Base-by-base conservation (phyloP, 202 grass and related monocot genomes). In the Elaeis oleifera region DNA sequence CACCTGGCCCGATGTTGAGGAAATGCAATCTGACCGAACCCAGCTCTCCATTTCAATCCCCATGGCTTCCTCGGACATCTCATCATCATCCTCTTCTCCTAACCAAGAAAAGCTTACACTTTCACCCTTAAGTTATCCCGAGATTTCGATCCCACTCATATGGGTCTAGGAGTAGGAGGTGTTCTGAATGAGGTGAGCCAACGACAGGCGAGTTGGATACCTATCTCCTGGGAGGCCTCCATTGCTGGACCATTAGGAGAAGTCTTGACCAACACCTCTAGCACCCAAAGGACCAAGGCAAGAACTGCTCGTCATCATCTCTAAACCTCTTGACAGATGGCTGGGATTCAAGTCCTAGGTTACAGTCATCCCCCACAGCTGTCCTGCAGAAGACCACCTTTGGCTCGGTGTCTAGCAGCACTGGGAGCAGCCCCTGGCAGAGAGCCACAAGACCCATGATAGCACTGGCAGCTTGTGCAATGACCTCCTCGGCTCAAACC, bases 181-280 rank as follows among this genome's bases (percentile, higher is more conserved):
- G 63, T 63, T 13, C 64, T 59, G 59, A 61, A 59, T 51, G 83
- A 86, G 49, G 58, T 59, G 32, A 59, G 61, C 20, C 73, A 90
- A 51, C 57, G 56, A 23, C 58, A 81, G 63, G 74, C 71, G 51
- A 66, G 64, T 62, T 90, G 88, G 83, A 65, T 67, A 5, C 79
- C 71, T 0, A 86, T 84, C 70, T 83, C 82, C 69, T 84, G 71
- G 2, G 74, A 73, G 72, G 74, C 77, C 60, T 82, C 83, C 0
- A 84, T 99, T 79, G 94, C 81, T 0, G 94, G 94, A 5, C 94
- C 94, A n/a, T 71, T 99, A 29, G 94, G 94, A 0, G 94, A 99
- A 67, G 94, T 77, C 49, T 63, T 99, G 29, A 84, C 44, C 65
- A 89, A 94, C 64, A 94, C 82, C 48, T 80, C 65, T 4, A 89